Conservation (phyloP, 2,329 filamentous ascomycete species). For the Diaporthe citri region DNA sequence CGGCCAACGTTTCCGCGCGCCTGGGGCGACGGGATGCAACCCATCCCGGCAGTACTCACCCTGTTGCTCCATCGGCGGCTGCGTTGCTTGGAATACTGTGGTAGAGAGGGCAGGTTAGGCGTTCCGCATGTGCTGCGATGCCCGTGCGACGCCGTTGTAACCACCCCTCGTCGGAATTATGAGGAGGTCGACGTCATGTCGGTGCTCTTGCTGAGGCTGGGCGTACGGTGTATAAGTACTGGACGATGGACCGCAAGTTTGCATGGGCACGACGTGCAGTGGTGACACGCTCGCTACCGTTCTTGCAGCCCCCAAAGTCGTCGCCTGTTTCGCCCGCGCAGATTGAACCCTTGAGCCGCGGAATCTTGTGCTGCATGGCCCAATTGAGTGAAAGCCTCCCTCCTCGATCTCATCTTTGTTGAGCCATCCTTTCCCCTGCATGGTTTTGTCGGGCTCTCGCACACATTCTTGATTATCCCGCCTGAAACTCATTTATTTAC, state of each 20-base stretch:
- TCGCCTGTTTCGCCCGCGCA: slow-evolving; percentile 8
- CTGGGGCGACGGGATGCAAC: background rate
- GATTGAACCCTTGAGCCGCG: slow-evolving; percentile 15
- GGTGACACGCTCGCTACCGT: slow-evolving; percentile 4
- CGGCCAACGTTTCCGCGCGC: slow-evolving; percentile 1
- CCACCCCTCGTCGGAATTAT: background rate
- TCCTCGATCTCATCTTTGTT: background rate
- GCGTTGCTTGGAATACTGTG: background rate
- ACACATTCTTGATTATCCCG: background rate
- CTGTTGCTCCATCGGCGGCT: background rate
- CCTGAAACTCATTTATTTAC: background rate
- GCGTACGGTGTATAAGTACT: background rate
- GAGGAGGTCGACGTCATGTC: slow-evolving; percentile 4
- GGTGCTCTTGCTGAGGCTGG: background rate
- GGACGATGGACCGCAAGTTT: background rate
- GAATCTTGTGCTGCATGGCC: slow-evolving; percentile 2
- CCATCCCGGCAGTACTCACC: background rate
- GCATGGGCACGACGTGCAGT: background rate
- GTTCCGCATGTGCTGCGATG: background rate
- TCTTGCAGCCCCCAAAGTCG: background rate
- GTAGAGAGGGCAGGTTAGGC: background rate
- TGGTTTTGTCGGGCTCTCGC: background rate
- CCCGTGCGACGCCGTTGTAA: background rate
- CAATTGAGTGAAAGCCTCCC: slow-evolving; percentile 11
- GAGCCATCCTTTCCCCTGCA: background rate